Evolutionary conservation across 2,329 filamentous ascomycete species (phyloP).

Genomic region (Periconia macrospinosa): DNA sequence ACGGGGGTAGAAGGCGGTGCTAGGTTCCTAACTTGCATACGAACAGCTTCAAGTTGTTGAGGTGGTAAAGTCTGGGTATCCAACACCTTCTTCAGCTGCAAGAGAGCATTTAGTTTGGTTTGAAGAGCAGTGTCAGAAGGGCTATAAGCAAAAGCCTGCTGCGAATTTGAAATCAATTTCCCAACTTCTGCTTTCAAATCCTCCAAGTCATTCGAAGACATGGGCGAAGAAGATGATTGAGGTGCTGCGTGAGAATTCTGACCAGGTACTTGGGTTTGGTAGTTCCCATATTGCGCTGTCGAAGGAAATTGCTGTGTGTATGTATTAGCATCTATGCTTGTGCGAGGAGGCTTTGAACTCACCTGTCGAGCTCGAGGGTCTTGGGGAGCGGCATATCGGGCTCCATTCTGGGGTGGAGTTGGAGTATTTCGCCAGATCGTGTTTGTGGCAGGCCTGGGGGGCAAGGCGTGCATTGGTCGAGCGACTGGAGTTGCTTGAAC

Average conservation of each 20-base stretch:
- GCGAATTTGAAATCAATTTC: constrained; percentile 72
- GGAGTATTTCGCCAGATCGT: constrained; percentile 71
- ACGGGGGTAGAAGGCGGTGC: constrained; percentile 59
- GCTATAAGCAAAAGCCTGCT: constrained; percentile 73
- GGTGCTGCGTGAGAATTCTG: constrained; percentile 36
- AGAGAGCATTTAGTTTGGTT: constrained; percentile 78
- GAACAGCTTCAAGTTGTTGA: constrained; percentile 81
- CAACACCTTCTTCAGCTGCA: constrained; percentile 81
- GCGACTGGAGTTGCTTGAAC: constrained; percentile 60
- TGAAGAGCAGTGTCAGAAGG: constrained; percentile 76
- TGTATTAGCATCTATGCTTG: constrained; percentile 4
- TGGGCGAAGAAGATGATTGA: constrained; percentile 28
- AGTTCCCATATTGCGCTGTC: constrained; percentile 30
- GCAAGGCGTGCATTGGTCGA: constrained; percentile 44
- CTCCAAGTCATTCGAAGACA: constrained; percentile 49
- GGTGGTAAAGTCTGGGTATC: constrained; percentile 75
- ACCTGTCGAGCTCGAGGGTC: constrained; percentile 43
- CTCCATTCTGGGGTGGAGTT: constrained; percentile 64
- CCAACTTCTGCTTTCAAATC: constrained; percentile 82
- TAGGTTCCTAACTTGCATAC: constrained; percentile 80
- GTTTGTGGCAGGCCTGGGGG: constrained; percentile 47
- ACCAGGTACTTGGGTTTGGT: constrained; percentile 24
- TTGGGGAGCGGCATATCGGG: constrained; percentile 35
- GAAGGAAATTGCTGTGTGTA: constrained; percentile 19
- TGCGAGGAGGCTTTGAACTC: constrained; percentile 5